Base-by-base conservation (phyloP, 352 stramenopile species). In the Globisporangium nunn region DNA sequence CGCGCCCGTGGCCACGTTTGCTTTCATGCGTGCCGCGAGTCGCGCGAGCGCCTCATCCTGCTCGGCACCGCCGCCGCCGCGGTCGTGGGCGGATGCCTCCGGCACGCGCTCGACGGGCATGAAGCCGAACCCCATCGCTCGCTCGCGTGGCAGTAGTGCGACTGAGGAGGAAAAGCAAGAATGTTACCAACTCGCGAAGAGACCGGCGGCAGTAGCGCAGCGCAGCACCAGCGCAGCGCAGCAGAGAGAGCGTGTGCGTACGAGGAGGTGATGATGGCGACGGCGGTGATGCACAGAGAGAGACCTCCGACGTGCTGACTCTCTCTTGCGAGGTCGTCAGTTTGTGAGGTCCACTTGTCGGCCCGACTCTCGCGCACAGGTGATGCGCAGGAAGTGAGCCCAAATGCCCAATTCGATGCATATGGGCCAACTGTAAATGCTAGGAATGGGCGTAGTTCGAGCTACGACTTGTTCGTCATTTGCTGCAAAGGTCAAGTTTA, bases 11-110 rank as follows among this genome's bases (percentile, higher is more conserved):
- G 78, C 69, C 51, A 91, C 80, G 64, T 85, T 88, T 47, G 87
- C 75, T 63, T 91, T 89, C 79, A 91, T 87, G 35, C 79, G 75
- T 50, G 80, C 81, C 8, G 81, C 81, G 17, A 91, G 63, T 2
- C 78, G 77, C 66, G 87, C 59, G 52, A 91, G 64, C 57, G 81
- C 77, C 59, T 88, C 75, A 56, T 87, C 79, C 48, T 76, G 73
- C 61, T 89, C 78, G 64, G 77, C 66, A 18, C 50, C 50, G 50
- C 23, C n/a, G 44, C 44, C n/a, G n/a, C 28, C 44, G 15, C 75
- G 68, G 30, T 70, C 75, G 7, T 46, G 68, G 1, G 50, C 56
- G 52, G 67, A 77, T 0, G 63, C 53, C 59, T 85, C 75, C 14
- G 69, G 72, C 59, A 85, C 75, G 47, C 72, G 70, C 71, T 82